Base-by-base conservation (phyloP, 164 flowering plant species). In the Liquidambar formosana region DNA sequence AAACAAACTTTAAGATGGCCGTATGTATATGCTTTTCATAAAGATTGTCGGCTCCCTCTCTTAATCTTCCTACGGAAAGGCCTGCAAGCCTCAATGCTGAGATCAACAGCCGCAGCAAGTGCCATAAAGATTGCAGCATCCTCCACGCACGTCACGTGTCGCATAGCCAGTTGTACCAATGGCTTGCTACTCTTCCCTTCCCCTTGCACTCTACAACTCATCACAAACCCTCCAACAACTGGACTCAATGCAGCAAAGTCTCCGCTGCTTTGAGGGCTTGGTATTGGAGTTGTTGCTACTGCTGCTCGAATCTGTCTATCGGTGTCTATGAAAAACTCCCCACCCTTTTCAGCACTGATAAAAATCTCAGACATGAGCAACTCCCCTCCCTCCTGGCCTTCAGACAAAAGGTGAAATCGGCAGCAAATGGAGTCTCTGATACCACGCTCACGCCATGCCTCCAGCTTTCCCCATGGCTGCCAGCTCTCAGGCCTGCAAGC, bases 401-500 rank as follows among this genome's bases (percentile, higher is more conserved):
- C 91, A 0, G 92, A 81, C 15, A 89, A 75, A 21, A 89, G 88
- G 71, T 84, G 92, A 61, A 93, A 87, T 16, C 93, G 76, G 65
- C 87, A 88, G 78, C 94, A 88, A 8, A 93, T 68, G 13, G 85
- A 79, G 61, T 93, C 96, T 69, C 82, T 75, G 45, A 75, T 66
- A 14, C 94, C 94, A 47, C 82, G 80, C 68, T 91, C 98, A 23
- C 98, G 96, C 98, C 98, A 93, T 10, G 98, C 98, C 65, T 93
- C 95, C 26, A 93, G 93, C 80, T 86, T 88, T 28, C 98, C 98
- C 98, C 98, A 93, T 43, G 98, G 98, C 66, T 83, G 92, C 98
- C 98, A 93, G 77, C 92, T 84, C 25, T 87, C 94, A 10, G 86
- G 75, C 65, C 84, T 71, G 68, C 80, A 79, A 5, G 72, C 63